Evolutionary conservation across 257 asterid species (phyloP).

Genomic region (Capsicum baccatum): DNA sequence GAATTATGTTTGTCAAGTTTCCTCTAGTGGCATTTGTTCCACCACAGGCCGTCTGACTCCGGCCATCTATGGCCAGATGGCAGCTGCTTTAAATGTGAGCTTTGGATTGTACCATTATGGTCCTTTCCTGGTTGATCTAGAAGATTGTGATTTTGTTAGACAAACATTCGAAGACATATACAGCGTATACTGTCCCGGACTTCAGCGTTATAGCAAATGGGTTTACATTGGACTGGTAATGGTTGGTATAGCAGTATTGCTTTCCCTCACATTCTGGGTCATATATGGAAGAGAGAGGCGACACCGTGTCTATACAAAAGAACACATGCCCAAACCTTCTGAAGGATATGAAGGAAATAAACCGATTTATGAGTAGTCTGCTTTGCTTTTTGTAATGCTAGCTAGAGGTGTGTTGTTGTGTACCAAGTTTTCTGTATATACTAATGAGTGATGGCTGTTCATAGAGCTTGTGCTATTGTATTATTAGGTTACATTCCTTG

Average conservation of each 20-base stretch:
- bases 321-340: slow-evolving; percentile 37
- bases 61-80: slow-evolving; percentile 60
- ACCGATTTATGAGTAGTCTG: slow-evolving; percentile 27
- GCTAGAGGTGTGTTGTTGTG: slow-evolving; percentile 26
- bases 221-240: slow-evolving; percentile 71
- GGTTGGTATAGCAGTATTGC: slow-evolving; percentile 74
- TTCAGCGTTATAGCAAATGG: slow-evolving; percentile 54
- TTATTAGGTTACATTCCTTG: slow-evolving; percentile 8
- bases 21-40: slow-evolving; percentile 57
- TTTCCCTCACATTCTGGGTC: slow-evolving; percentile 82
- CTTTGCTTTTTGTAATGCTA: background rate
- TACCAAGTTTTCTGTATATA: slow-evolving; percentile 25
- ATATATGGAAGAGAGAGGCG: slow-evolving; percentile 83
- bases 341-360: slow-evolving; percentile 45
- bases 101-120: slow-evolving; percentile 63
- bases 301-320: slow-evolving; percentile 72
- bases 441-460: background rate
- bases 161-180: slow-evolving; percentile 62
- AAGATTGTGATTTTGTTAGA: slow-evolving; percentile 78
- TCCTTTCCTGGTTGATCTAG: slow-evolving; percentile 70
- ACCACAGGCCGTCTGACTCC: slow-evolving; percentile 87
- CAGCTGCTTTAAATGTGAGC: slow-evolving; percentile 73
- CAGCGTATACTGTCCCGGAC: slow-evolving; percentile 61
- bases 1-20: slow-evolving; percentile 65
- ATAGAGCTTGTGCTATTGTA: background rate